A percentile compares a stretch with the other conserved stretches of the same genome.
Evolutionary conservation across 306 rosid genomes (phyloP).

Genomic region (Morella rubra): DNA sequence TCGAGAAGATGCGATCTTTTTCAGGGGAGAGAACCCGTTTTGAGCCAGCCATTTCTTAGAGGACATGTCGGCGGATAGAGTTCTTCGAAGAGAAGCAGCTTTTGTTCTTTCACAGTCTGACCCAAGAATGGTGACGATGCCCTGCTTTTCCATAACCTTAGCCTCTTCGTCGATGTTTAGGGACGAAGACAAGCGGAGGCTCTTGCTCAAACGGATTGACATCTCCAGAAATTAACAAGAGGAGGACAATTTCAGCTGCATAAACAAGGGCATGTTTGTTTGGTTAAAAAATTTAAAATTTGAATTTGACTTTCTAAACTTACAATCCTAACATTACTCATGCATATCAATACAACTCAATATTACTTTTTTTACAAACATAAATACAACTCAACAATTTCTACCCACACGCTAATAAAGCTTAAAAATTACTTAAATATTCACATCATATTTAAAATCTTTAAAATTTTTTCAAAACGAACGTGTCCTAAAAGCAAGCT

Average conservation of each 20-base stretch:
- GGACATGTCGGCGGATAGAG: constrained; percentile 96
- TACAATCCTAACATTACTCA: too few species aligned
- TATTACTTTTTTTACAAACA: too few species aligned
- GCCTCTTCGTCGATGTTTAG: constrained; percentile 30
- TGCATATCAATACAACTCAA: too few species aligned
- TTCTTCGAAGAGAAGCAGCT: constrained; percentile 59
- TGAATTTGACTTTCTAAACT: too few species aligned
- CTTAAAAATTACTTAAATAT: too few species aligned
- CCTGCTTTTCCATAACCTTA: constrained; percentile 43
- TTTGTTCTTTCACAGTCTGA: constrained; percentile 36
- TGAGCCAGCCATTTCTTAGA: constrained; percentile 72
- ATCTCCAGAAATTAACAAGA: constrained; percentile 23
- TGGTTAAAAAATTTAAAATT: too few species aligned
- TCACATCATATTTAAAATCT: too few species aligned
- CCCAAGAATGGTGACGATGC: constrained; percentile 66
- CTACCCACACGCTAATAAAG: too few species aligned
- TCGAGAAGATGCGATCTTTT: constrained; percentile 55
- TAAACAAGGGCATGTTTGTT: too few species aligned
- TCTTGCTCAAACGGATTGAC: constrained; percentile 37
- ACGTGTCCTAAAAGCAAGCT: constrained; percentile 2
- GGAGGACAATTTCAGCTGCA: constrained; percentile 34
- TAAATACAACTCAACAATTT: too few species aligned
- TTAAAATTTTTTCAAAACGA: too few species aligned
- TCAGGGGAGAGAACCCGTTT: constrained; percentile 47
- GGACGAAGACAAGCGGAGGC: constrained; percentile 24